Evolutionary conservation across 2,329 filamentous ascomycete species (phyloP).

Genomic region (Apiospora rasikravindrae): DNA sequence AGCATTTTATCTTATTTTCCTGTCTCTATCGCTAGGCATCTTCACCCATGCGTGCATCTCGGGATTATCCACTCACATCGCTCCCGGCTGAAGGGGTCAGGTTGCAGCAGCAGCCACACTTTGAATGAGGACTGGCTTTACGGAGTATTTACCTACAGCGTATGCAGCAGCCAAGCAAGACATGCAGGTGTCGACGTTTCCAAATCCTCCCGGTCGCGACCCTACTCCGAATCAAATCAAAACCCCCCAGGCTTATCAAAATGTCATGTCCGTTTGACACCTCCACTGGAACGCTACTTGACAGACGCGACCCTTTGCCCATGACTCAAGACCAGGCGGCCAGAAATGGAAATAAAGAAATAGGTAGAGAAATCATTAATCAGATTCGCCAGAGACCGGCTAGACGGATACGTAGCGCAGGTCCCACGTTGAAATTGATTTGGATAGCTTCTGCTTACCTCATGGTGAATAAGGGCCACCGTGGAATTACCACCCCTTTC

Average conservation of each 20-base stretch:
- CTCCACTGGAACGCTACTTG: not conserved
- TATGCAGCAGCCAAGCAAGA: not conserved
- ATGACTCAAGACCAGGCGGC: not conserved
- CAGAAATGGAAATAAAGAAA: not conserved
- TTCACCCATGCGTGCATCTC: not conserved
- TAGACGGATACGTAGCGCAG: too few species aligned
- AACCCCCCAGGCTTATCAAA: not conserved
- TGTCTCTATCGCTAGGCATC: not conserved
- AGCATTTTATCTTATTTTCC: not conserved
- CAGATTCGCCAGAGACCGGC: not conserved
- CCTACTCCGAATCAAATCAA: not conserved
- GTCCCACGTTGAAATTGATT: not conserved
- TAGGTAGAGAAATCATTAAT: not conserved
- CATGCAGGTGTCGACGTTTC: slow-evolving; percentile 1
- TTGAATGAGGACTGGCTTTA: not conserved
- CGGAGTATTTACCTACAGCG: not conserved
- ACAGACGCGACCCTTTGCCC: not conserved
- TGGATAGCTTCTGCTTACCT: not conserved
- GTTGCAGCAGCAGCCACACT: not conserved
- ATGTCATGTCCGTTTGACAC: not conserved
- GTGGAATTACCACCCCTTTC: not conserved
- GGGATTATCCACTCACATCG: not conserved
- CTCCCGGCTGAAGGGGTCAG: not conserved
- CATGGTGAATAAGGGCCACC: not conserved
- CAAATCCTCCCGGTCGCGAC: not conserved